A percentile compares a stretch with the other conserved stretches of the same genome.
Evolutionary conservation across 1,284 basidiomycete species (phyloP).

Genomic region (Butyriboletus appendiculatus): DNA sequence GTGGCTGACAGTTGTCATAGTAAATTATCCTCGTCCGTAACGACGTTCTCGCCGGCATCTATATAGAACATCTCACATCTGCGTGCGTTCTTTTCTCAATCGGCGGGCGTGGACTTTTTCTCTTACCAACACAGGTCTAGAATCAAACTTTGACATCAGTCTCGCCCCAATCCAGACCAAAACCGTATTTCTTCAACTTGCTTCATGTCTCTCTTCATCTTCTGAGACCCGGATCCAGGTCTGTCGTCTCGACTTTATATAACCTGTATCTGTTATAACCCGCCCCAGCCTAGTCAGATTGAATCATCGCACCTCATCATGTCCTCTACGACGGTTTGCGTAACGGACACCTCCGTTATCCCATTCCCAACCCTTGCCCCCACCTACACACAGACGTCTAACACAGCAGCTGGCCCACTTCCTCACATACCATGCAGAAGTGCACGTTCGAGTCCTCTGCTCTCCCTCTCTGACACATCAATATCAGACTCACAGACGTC

Average conservation of each 20-base stretch:
- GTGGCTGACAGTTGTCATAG: constrained; percentile 19
- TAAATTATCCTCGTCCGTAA: constrained; percentile 19
- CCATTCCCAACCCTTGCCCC: constrained; percentile 35
- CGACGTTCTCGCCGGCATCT: constrained; percentile 8
- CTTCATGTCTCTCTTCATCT: constrained; percentile 21
- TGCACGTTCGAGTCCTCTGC: constrained; percentile 8
- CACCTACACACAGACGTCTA: constrained; percentile 44
- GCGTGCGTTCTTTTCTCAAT: constrained; percentile 12
- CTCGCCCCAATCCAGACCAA: background rate
- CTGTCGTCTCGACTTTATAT: background rate
- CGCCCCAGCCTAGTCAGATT: background rate
- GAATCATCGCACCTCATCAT: constrained; percentile 14
- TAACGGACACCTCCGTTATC: constrained; percentile 39
- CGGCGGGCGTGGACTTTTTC: background rate
- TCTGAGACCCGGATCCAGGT: constrained; percentile 18
- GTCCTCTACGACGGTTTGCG: constrained; percentile 30
- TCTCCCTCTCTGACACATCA: constrained; percentile 18
- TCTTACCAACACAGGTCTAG: constrained; percentile 19
- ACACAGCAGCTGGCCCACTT: constrained; percentile 54
- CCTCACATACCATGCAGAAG: constrained; percentile 22
- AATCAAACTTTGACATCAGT: constrained; percentile 14
- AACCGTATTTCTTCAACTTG: constrained; percentile 2
- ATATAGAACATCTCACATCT: constrained; percentile 5
- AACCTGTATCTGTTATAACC: background rate
- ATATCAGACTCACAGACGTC: constrained; percentile 9